Evolutionary conservation across 768 basidiomycete genomes (phyloP), one percentile per base, ranked within the genome.

Genomic region (Coprinopsis cinerea): DNA sequence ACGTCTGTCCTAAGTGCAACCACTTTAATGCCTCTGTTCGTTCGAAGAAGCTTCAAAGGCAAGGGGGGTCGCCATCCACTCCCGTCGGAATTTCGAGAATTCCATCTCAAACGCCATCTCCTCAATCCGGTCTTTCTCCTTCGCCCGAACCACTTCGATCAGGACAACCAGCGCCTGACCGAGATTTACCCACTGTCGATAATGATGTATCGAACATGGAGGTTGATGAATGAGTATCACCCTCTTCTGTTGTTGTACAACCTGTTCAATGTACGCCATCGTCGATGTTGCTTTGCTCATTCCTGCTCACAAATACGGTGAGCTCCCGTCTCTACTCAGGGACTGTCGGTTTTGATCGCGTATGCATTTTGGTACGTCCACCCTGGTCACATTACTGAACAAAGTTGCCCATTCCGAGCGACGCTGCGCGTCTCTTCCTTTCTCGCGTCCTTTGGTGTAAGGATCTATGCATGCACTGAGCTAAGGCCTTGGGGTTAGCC

Each of bases 1-100:
- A 91, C 57, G 66, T 80, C 22, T 95, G 92, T 63, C 87, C 83
- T 0, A 90, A 88, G 61, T 95, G 92, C 62, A 82, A 82, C 6
- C 81, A 85, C 65, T 89, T 94, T 65, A 94, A 95, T 58, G 67
- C 73, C 1, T 74, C 77, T 10, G 60, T 61, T 22, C 67, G 70
- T 43, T 64, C 71, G 15, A 74, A 52, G 51, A 52, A 52, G 45
- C 43, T 24, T 14, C 9, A 36, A 10, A 22, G 51, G 24, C 30
- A 45, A 35, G 34, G 30, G 3, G 11, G 46, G 36, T 52, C 51
- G n/a, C 36, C 51, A 23, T 51, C 50, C 13, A 52, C 51, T 6
- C 51, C 51, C 5, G 44, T 20, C 9, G 51, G 51, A 20, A 52
- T 52, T 30, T 52, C 51, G 34, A 23, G 51, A 15, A 46, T 52